Evolutionary conservation across 192 early-diverging fungal genomes (phyloP), one percentile per base, ranked within the genome.

Genomic region (Cetraspora pellucida): DNA sequence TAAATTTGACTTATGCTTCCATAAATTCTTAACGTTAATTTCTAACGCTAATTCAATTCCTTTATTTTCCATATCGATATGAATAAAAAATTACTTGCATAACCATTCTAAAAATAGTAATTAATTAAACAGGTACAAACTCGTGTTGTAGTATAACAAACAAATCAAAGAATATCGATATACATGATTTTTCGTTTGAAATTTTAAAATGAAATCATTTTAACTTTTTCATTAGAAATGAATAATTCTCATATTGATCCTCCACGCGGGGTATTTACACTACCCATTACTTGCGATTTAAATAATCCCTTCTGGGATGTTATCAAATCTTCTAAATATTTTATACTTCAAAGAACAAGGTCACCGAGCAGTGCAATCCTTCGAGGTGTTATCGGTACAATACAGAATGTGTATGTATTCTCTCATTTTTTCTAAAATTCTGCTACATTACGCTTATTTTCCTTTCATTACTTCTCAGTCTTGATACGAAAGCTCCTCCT

Each of bases 401-500:
- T 98, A 70, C 96, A 97, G 72, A 97, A 96, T 82, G 95, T 98
- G 89, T 93, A 89, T 85, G 82, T 9, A 47, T 78, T 68, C 72
- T 46, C 1, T 17, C 60, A 6, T 44, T 37, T 30, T 19, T 44
- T 1, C 10, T 21, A 7, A 10, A n/a, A 44, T 44, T 45, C 2
- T 10, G 21, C 43, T 43, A n/a, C 17, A 37, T 31, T 31, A 37
- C n/a, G 17, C n/a, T 65, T 65, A 31, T 44, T n/a, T n/a, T n/a
- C 11, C 11, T 54, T 54, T 13, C 16, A 5, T 14, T 13, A 3
- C 16, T 16, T 5, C 43, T 65, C 17, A 93, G 92, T 7, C 90
- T 98, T 70, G 96, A 97, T 78, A 94, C 92, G 27, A 95, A 95
- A 82, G 95, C 96, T 79, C 92, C 95, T 7, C 92, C 95, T 5